Evolutionary conservation across 2,329 filamentous ascomycete genomes (phyloP), one percentile per base, ranked within the genome.

Genomic region (Rugonectria rugulosa): DNA sequence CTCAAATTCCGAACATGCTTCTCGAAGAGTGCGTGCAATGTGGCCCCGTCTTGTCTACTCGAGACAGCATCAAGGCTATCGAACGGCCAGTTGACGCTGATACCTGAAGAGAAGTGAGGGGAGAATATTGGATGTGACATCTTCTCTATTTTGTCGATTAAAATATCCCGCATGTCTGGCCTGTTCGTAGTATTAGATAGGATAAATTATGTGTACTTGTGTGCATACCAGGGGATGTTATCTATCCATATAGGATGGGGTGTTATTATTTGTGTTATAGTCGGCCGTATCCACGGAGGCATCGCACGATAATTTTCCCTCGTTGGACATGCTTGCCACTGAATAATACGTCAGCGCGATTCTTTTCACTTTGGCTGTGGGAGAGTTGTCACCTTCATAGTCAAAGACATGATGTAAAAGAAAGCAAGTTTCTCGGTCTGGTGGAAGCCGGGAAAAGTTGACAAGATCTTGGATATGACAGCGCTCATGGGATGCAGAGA

Each of bases 161-260:
- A 11, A 12, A 48, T 38, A 5, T 48, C 45, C 12, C 45, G 45
- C 9, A 38, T 34, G 2, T 34, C 24, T 3, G 45, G 45, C 45
- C 45, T 48, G n/a, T 15, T n/a, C 21, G n/a, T 10, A 26, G 5
- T 26, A 14, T 20, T 20, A 45, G 12, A 12, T 11, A 15, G 5
- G 2, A 11, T 10, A 11, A 3, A 8, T 31, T 31, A 3, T 26
- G 9, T 12, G 2, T 43, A 15, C 11, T 11, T 14, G 5, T 12
- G 17, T 2, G 5, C 45, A 5, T 48, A 48, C 45, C 45, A 48
- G 6, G 45, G 45, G 2, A 48, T 48, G 5, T 27, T 48, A 15
- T 48, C 45, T 11, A 48, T 48, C 45, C 45, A 48, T 10, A 40
- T 29, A 11, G 45, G 15, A 20, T 48, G 34, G 5, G 45, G 17